Evolutionary conservation across 108 stramenopile genomes (phyloP), one percentile per base, ranked within the genome.

Genomic region (Craspedostauros australis): DNA sequence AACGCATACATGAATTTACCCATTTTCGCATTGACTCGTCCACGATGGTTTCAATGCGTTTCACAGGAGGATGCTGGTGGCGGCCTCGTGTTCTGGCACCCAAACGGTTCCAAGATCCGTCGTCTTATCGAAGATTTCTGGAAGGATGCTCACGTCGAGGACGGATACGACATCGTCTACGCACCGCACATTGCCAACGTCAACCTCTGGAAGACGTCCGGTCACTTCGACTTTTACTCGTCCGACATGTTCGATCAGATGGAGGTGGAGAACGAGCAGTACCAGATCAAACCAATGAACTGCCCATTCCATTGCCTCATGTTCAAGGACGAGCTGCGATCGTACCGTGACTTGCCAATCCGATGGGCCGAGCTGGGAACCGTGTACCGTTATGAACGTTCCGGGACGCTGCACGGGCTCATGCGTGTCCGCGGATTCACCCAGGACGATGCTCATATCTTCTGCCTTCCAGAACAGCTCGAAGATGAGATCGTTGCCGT

Each of bases 261-360:
- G 93, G 89, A 95, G 20, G 95, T 98, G 4, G 97, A 98, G 67
- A 82, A 91, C 37, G 93, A 96, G 48, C 50, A 74, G 38, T 98
- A 94, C 60, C 97, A 98, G 70, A 85, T 98, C 75, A 98, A 96
- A 76, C 98, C 98, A 19, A 99, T 99, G 98, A 99, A 99, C 76
- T 99, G 98, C 67, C 98, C 98, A 5, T 97, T 96, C 63, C 98
- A 99, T 74, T 98, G 96, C 73, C 72, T 99, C 33, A 96, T 99
- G 92, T 97, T 84, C 68, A 94, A 95, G 70, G 93, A 95, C 68
- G 73, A 80, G 22, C 65, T 93, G 43, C 84, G 94, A 31, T 90
- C 88, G 18, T 97, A 95, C 69, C 88, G 96, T 41, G 96, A 97
- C 36, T 74, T 97, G 49, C 96, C 96, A 14, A 79, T 95, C 55